A percentile compares a stretch with the other conserved stretches of the same genome.
These are phyloP conservation scores for Leptoxyphium fumago DNA, from an alignment of 2,329 filamentous ascomycete species.

Conservation along the genomic window DNA sequence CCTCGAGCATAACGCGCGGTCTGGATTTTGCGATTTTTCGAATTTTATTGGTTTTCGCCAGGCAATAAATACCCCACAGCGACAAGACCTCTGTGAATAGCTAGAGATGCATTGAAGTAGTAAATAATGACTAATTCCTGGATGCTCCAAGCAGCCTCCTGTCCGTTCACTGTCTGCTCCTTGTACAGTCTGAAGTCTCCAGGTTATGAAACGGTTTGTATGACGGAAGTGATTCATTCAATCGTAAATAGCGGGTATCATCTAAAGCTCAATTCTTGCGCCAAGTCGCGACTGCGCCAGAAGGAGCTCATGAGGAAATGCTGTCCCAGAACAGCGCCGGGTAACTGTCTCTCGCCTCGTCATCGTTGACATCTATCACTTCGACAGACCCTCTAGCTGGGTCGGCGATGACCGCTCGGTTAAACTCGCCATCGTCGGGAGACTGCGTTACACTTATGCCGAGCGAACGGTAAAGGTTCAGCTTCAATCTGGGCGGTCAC, in stretches of 20 bases:
- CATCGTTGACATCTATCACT: slow-evolving; percentile 77
- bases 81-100: not conserved
- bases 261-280: too few relatives aligned
- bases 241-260: too few relatives aligned
- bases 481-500: slow-evolving; percentile 42
- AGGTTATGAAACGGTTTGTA: too few relatives aligned
- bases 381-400: slow-evolving; percentile 80
- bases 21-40: not conserved
- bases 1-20: not conserved
- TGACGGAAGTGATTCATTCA: too few relatives aligned
- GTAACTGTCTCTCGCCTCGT: slow-evolving; percentile 83
- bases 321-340: slow-evolving; percentile 94
- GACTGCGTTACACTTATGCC: slow-evolving; percentile 84
- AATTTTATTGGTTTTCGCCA: too few relatives aligned
- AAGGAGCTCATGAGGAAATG: slow-evolving; percentile 25
- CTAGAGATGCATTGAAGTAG: not conserved
- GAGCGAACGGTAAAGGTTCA: slow-evolving; percentile 82
- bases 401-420: slow-evolving; percentile 73
- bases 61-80: not conserved
- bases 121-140: not conserved
- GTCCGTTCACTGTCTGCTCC: too few relatives aligned
- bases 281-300: too few relatives aligned
- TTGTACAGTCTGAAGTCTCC: too few relatives aligned
- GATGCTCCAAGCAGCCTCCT: too few relatives aligned
- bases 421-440: slow-evolving; percentile 58